A percentile compares a stretch with the other conserved stretches of the same genome.
Evolutionary conservation across 108 stramenopile genomes (phyloP).

Genomic region (Fragilaria crotonensis): DNA sequence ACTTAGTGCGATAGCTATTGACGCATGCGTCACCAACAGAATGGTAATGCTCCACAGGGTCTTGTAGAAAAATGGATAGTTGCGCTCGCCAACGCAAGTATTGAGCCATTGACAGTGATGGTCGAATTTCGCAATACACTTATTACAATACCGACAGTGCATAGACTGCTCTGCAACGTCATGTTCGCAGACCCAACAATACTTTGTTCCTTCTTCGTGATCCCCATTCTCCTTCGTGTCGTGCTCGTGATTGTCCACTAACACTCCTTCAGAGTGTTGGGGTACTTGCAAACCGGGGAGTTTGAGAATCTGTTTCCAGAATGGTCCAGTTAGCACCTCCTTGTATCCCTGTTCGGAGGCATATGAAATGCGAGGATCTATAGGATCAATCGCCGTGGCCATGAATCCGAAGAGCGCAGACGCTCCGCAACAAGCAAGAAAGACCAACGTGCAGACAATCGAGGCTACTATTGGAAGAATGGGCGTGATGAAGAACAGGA

Average conservation of each 20-base stretch:
- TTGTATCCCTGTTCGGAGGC: constrained; percentile 17
- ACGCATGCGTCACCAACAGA: constrained; percentile 28
- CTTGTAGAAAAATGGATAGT: constrained; percentile 71
- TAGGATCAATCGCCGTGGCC: constrained; percentile 47
- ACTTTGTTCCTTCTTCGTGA: constrained; percentile 42
- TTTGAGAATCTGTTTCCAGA: not conserved
- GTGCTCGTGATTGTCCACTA: constrained; percentile 4
- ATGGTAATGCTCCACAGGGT: constrained; percentile 45
- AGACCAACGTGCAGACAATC: constrained; percentile 46
- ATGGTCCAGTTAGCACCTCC: not conserved
- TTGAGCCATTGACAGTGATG: constrained; percentile 97
- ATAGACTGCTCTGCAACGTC: constrained; percentile 63
- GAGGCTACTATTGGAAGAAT: constrained; percentile 53
- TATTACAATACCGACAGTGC: constrained; percentile 95
- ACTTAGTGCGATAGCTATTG: constrained; percentile 19
- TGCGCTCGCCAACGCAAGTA: constrained; percentile 74
- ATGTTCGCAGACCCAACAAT: constrained; percentile 83
- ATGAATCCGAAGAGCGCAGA: constrained; percentile 43
- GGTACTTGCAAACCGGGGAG: not conserved
- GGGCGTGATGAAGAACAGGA: constrained; percentile 50
- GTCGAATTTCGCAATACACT: constrained; percentile 89
- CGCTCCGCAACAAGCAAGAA: constrained; percentile 19
- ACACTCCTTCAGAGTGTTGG: not conserved
- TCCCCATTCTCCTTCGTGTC: not conserved
- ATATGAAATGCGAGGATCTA: constrained; percentile 44